Conservation (phyloP, 495 filamentous ascomycete genomes). For the Hyaloscypha finlandica region DNA sequence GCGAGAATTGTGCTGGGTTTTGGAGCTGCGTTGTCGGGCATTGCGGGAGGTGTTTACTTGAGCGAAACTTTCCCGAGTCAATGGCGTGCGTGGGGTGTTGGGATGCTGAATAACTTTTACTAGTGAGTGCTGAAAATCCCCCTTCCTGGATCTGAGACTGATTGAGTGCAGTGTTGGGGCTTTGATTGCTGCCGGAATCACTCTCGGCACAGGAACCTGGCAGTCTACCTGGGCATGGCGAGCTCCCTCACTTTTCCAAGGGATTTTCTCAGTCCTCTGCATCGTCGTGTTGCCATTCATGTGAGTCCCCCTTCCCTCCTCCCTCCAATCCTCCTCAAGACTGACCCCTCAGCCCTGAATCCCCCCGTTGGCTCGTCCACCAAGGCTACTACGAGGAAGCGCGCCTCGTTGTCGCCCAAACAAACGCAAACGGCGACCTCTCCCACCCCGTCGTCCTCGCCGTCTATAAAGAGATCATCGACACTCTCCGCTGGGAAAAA, state of each 20-base stretch:
- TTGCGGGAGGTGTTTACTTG: conserved; percentile 46
- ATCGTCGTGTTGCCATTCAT: conserved; percentile 34
- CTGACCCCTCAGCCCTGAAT: conserved; percentile 47
- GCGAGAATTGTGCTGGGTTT: conserved; percentile 50
- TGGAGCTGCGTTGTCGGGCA: conserved; percentile 40
- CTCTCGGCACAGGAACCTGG: conserved; percentile 22
- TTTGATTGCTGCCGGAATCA: conserved; percentile 46
- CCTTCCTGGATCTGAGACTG: conserved; percentile 24
- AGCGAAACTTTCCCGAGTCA: conserved; percentile 53
- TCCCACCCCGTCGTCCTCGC: conserved; percentile 42
- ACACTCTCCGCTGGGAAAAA: conserved; percentile 50
- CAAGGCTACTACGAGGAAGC: conserved; percentile 50
- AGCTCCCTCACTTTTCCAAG: conserved; percentile 24
- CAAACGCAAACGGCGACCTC: conserved; percentile 46
- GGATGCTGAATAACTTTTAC: conserved; percentile 53
- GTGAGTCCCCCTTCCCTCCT: conserved; percentile 14
- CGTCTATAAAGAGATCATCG: conserved; percentile 45
- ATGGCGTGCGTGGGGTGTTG: conserved; percentile 36
- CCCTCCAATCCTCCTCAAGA: neutral
- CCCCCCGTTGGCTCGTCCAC: conserved; percentile 61
- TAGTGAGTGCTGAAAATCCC: conserved; percentile 45
- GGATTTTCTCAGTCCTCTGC: conserved; percentile 23
- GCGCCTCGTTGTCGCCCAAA: conserved; percentile 44
- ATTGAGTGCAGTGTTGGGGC: conserved; percentile 36
- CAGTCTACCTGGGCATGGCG: conserved; percentile 30